Evolutionary conservation across 2,329 filamentous ascomycete genomes (phyloP).

Genomic region (Aspergillus neotritici): DNA sequence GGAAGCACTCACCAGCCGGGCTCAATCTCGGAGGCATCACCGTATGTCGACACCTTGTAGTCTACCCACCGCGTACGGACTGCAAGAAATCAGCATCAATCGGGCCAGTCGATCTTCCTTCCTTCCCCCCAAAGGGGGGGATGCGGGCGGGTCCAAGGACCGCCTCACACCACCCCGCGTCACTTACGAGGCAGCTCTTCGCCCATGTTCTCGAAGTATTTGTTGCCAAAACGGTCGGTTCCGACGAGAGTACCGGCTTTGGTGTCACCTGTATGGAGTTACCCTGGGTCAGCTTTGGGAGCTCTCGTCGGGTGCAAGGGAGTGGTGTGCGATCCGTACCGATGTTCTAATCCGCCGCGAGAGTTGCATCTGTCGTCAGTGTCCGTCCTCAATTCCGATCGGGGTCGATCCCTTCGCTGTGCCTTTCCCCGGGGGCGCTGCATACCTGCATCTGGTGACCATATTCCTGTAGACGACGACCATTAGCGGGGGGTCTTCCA

Average conservation of each 20-base stretch:
- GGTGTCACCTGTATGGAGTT: conserved; percentile 68
- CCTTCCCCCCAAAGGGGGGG: too few species aligned
- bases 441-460: conserved; percentile 84
- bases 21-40: conserved; percentile 64
- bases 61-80: conserved; percentile 97
- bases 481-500: conserved; percentile 32
- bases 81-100: conserved; percentile 33
- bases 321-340: conserved; percentile 26
- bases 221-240: conserved; percentile 88
- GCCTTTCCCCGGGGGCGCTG: conserved; percentile 10
- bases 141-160: too few species aligned
- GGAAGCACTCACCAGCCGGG: conserved; percentile 64
- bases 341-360: conserved; percentile 34
- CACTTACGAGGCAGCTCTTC: conserved; percentile 82
- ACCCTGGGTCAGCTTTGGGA: conserved; percentile 17
- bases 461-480: conserved; percentile 61
- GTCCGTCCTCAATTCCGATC: conserved; percentile 1
- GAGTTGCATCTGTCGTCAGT: conserved; percentile 17
- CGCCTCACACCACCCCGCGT: conserved; percentile 5
- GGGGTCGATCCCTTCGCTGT: not conserved
- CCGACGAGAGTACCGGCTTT: conserved; percentile 85
- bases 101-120: not conserved
- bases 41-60: conserved; percentile 74
- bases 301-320: not conserved
- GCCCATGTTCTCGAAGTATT: conserved; percentile 85